Base-by-base conservation (phyloP, 2,329 filamentous ascomycete genomes). In the Simplicillium aogashimaense region DNA sequence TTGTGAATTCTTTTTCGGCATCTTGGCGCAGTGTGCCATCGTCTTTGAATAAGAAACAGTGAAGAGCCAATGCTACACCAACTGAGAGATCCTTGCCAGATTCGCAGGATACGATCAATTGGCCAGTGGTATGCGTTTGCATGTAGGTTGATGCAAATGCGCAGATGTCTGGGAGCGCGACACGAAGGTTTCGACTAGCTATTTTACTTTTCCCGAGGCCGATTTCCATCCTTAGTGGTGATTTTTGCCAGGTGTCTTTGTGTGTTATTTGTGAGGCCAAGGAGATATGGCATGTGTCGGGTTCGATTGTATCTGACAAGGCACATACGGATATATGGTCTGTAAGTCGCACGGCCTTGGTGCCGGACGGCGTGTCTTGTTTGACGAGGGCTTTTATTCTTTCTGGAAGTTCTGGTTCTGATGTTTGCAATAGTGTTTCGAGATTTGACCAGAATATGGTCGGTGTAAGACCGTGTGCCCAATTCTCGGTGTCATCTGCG, bases 401-500 rank as follows among this genome's bases (percentile, higher is more conserved):
- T 2, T 52, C 65, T 0, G 71, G 69, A 1, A 78, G 59, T 3
- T 87, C 77, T 9, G 76, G 71, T 52, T 95, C 89, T 0, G 72
- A 53, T 0, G 81, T 73, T 0, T 58, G 58, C 15, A 94, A 64
- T 10, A 97, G 65, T 6, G 54, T 31, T 0, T 74, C 65, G 33
- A 65, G 66, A 50, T 95, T 69, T 2, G 60, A 60, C 92, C 92
- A 98, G 61, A 95, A 98, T 0, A 90, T 47, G 0, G 66, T 57
- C 0, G 90, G 78, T 1, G 85, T 92, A 13, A 97, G 72, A 0
- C 86, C 87, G 39, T 75, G 66, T 1, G 88, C 83, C 92, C 92
- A 98, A 50, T 86, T 86, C 66, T 98, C 92, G 11, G 84, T 86
- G 57, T 98, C 92, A 59, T 98, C 92, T 2, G 84, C 92, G 1